Base-by-base conservation (phyloP, 2,329 filamentous ascomycete species). In the Curvularia sp. region DNA sequence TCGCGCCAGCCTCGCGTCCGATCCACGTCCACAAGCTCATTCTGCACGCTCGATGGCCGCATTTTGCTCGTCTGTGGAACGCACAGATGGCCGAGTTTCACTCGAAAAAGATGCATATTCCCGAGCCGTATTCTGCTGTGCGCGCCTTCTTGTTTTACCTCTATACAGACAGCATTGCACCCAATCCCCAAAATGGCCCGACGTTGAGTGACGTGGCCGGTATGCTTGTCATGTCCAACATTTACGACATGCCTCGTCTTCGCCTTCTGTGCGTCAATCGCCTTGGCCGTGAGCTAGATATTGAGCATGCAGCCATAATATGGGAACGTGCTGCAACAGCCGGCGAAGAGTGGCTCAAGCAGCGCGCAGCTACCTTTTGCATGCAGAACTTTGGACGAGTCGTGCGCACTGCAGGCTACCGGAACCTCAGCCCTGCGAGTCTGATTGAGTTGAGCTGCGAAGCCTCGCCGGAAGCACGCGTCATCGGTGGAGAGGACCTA, bases 11-110 rank as follows among this genome's bases (percentile, higher is more conserved):
- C 0, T 96, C 93, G 0, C 84, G 85, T 28, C 92, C 93, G 0
- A 98, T 99, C 52, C 90, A 98, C 73, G 94, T 98, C 4, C 95
- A 99, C 77, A 92, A 92, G 61, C 88, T 99, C 55, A 97, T 99
- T 53, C 84, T 99, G 8, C 92, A 96, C 75, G 90, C 95, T 20
- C 90, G 95, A 51, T 99, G 95, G 95, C 93, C 95, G 28, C 95
- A 99, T 77, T 99, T 99, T 79, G 88, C 90, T 41, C 89, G 95
- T 15, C 82, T 99, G 2, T 98, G 96, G 81, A 89, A 90, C 51
- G 88, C 94, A 4, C 93, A 97, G 73, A 99, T 99, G 95, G 89
- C 91, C 12, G 95, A 99, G 75, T 99, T 96, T 71, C 95, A 99
- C 75, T 95, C 92, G 15, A 95, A 95, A 72, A 93, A 91, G 77